phyloP scores from a whole-genome alignment of 352 stramenopile genomes.

The Pythium chondricola region DNA sequence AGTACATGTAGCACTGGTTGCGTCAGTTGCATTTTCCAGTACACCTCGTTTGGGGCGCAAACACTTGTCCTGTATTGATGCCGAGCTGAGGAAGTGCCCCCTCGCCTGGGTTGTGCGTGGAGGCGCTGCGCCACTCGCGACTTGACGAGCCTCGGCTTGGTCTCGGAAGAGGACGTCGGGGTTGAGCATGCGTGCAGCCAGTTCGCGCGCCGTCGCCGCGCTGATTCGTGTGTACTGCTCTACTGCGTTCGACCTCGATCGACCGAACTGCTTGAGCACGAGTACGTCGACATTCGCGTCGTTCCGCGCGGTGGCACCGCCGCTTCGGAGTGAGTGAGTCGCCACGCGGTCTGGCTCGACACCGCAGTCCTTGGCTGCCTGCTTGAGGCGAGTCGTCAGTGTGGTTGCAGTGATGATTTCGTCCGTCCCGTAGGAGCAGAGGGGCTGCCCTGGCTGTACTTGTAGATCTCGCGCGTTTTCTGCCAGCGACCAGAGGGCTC shows the following conservation, averaged over 20 bases:
- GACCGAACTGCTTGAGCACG: slow-evolving; percentile 16
- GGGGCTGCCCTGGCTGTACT: background rate
- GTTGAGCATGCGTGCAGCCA: background rate
- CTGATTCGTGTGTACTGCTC: background rate
- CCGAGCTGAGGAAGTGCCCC: too few species aligned
- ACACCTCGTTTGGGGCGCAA: too few species aligned
- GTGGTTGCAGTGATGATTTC: background rate
- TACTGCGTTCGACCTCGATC: slow-evolving; percentile 8
- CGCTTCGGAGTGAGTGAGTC: slow-evolving; percentile 12
- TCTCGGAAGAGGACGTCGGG: background rate
- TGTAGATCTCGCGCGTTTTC: background rate
- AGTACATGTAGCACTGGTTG: too few species aligned
- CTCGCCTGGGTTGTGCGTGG: too few species aligned
- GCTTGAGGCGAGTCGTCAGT: background rate
- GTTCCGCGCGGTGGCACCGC: slow-evolving; percentile 15
- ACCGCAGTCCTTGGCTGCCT: background rate
- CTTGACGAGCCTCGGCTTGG: too few species aligned
- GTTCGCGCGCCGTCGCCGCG: background rate
- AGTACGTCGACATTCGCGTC: slow-evolving; percentile 7
- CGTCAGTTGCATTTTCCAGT: too few species aligned
- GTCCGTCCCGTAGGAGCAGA: background rate
- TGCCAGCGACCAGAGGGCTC: background rate
- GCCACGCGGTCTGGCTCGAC: background rate
- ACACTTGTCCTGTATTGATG: too few species aligned
- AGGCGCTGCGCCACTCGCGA: too few species aligned